These are phyloP conservation scores for Stemphylium vesicarium DNA, from an alignment of 2,329 filamentous ascomycete genomes.

Conservation along the genomic window DNA sequence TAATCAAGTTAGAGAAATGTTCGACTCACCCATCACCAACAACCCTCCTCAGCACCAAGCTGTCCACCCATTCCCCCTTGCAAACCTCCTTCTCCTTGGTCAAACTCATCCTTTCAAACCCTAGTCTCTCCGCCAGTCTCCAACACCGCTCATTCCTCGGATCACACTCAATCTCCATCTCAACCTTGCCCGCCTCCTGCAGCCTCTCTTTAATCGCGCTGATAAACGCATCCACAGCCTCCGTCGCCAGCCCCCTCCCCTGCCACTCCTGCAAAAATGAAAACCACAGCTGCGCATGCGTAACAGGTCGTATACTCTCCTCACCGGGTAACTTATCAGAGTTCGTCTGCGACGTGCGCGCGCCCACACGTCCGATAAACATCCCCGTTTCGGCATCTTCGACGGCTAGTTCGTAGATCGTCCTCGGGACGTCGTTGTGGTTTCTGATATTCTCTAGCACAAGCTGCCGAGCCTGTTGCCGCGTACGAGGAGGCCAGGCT, in stretches of 20 bases:
- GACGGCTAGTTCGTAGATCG: constrained; percentile 41
- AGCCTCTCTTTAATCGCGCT: constrained; percentile 16
- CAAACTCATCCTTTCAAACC: constrained; percentile 34
- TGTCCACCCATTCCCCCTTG: constrained; percentile 45
- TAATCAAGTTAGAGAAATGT: neutral
- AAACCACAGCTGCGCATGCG: constrained; percentile 39
- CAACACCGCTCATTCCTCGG: constrained; percentile 39
- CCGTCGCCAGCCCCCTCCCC: constrained; percentile 39
- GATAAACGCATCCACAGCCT: constrained; percentile 40
- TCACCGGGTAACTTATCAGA: constrained; percentile 11
- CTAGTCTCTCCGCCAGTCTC: constrained; percentile 41
- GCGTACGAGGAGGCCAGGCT: constrained; percentile 29
- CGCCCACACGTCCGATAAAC: constrained; percentile 43
- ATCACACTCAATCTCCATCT: constrained; percentile 46
- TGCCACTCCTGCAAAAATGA: constrained; percentile 36
- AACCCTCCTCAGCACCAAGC: constrained; percentile 34
- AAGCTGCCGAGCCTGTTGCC: constrained; percentile 25
- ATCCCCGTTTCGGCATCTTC: constrained; percentile 10
- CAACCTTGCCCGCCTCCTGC: constrained; percentile 16
- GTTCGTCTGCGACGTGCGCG: constrained; percentile 17
- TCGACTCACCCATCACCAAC: constrained; percentile 19
- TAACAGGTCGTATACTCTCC: constrained; percentile 2
- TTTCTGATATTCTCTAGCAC: constrained; percentile 28
- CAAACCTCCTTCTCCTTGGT: constrained; percentile 35
- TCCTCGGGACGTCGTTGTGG: constrained; percentile 21